phyloP scores from a whole-genome alignment of 495 filamentous ascomycete species.

The Emericellopsis terricola region DNA sequence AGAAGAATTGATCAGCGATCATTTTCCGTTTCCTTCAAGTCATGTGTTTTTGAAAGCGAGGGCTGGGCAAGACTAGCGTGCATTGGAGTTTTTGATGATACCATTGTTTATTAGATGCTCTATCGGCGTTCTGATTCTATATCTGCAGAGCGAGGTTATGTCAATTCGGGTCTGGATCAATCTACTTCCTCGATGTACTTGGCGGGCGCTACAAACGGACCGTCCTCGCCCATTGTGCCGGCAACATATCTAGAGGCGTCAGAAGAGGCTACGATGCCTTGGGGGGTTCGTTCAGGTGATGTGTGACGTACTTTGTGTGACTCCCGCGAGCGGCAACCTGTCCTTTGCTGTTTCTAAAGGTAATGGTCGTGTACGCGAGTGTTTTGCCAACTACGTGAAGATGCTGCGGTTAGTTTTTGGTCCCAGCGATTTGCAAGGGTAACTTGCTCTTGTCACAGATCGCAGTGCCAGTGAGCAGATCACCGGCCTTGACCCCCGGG shows the following conservation, averaged over 20 bases:
- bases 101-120: too few species aligned
- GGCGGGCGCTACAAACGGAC: background rate
- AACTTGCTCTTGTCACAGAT: conserved; percentile 71
- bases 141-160: too few species aligned
- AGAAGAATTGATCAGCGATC: background rate
- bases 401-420: too few species aligned
- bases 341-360: conserved; percentile 58
- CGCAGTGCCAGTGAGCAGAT: conserved; percentile 49
- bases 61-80: too few species aligned
- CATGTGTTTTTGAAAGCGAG: too few species aligned
- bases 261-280: too few species aligned
- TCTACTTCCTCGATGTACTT: conserved; percentile 1
- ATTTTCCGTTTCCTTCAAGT: too few species aligned
- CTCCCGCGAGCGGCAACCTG: conserved; percentile 76
- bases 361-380: conserved; percentile 71
- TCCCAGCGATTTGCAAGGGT: too few species aligned
- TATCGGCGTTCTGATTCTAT: too few species aligned
- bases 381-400: conserved; percentile 83
- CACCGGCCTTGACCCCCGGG: conserved; percentile 67
- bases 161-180: too few species aligned
- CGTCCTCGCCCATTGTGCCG: conserved; percentile 4
- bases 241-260: conserved; percentile 8
- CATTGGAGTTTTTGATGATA: too few species aligned
- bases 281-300: too few species aligned
- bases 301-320: conserved; percentile 74